These are phyloP conservation scores for Yamadazyma scolyti DNA, from an alignment of 805 yeast genomes.

Conservation along the genomic window DNA sequence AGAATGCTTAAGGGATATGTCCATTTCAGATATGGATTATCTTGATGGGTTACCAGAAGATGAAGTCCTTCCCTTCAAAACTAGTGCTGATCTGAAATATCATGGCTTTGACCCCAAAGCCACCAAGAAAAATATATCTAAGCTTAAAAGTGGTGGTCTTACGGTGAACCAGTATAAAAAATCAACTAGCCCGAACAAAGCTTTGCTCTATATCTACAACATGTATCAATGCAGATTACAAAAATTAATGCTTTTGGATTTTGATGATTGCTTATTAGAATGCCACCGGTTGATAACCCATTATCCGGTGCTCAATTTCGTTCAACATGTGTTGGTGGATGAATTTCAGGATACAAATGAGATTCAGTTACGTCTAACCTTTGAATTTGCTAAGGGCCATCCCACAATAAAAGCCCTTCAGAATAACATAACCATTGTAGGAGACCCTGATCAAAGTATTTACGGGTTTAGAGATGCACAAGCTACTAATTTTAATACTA, in stretches of 20 bases:
- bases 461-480: conserved; percentile 86
- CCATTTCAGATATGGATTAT: conserved; percentile 14
- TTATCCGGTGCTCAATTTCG: conserved; percentile 43
- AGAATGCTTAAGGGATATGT: conserved; percentile 30
- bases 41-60: conserved; percentile 12
- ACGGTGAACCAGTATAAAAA: conserved; percentile 35
- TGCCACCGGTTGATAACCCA: conserved; percentile 48
- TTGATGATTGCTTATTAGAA: conserved; percentile 73
- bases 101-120: conserved; percentile 39
- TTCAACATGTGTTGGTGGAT: conserved; percentile 79
- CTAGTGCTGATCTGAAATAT: conserved; percentile 8
- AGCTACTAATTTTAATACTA: conserved; percentile 56
- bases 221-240: conserved; percentile 50
- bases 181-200: conserved; percentile 9
- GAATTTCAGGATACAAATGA: conserved; percentile 92
- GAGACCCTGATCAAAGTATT: conserved; percentile 95
- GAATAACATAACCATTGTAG: conserved; percentile 78
- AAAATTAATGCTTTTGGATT: conserved; percentile 55
- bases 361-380: conserved; percentile 69
- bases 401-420: conserved; percentile 26
- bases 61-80: conserved; percentile 11
- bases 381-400: conserved; percentile 35
- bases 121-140: conserved; percentile 47
- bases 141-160: conserved; percentile 51
- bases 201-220: conserved; percentile 37